A percentile compares a stretch with the other conserved stretches of the same genome.
These are phyloP conservation scores for Aspergillus fumigatiaffinis DNA, from an alignment of 2,329 filamentous ascomycete genomes.

Conservation along the genomic window DNA sequence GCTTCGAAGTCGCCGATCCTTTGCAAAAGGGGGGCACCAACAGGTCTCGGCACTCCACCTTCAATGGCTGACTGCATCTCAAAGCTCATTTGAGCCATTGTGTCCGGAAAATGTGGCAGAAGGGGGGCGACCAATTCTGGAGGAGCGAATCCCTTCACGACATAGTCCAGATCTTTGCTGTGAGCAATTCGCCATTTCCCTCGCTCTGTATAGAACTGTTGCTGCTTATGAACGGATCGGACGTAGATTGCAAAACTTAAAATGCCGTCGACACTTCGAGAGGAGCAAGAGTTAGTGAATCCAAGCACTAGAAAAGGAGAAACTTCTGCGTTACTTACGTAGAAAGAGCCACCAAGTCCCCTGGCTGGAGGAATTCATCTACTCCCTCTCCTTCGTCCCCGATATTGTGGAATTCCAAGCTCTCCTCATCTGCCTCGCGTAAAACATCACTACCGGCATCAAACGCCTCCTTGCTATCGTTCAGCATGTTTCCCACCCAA, in stretches of 20 bases:
- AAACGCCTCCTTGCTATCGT: conserved; percentile 25
- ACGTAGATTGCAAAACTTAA: conserved; percentile 39
- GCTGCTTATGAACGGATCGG: conserved; percentile 37
- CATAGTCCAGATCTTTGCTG: conserved; percentile 43
- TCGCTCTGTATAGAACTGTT: conserved; percentile 41
- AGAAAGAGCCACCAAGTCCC: conserved; percentile 38
- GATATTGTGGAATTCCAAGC: conserved; percentile 22
- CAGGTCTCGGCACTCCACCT: conserved; percentile 39
- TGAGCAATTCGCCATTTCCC: conserved; percentile 42
- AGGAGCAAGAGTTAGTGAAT: conserved; percentile 1
- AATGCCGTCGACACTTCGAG: conserved; percentile 20
- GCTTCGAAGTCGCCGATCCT: conserved; percentile 33
- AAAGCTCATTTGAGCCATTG: conserved; percentile 19
- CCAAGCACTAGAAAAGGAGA: not conserved
- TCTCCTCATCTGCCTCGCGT: conserved; percentile 20
- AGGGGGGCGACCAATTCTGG: conserved; percentile 45
- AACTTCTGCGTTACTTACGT: conserved; percentile 20
- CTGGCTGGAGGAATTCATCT: conserved; percentile 34
- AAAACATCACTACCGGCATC: conserved; percentile 25
- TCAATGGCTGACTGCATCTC: conserved; percentile 36
- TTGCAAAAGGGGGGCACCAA: conserved; percentile 33
- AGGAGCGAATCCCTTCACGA: conserved; percentile 48
- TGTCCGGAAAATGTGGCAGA: conserved; percentile 48
- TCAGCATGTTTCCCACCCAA: conserved; percentile 33
- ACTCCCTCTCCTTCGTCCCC: conserved; percentile 28